Evolutionary conservation across 1,284 basidiomycete genomes (phyloP).

Genomic region (Porogramme epimiltina): DNA sequence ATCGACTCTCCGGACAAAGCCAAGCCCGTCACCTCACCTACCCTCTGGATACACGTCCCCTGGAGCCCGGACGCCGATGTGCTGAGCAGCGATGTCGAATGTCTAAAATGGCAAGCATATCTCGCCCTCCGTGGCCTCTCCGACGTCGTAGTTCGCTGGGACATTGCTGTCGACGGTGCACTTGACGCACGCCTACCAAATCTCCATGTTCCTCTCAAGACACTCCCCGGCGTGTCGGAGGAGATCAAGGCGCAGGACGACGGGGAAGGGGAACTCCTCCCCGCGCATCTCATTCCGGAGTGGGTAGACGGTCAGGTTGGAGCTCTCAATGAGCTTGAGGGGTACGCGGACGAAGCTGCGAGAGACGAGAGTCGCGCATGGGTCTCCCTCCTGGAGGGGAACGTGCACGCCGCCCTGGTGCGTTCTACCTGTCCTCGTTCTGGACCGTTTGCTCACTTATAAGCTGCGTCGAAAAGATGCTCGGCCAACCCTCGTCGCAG

Average conservation of each 20-base stretch:
- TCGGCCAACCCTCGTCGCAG: conserved; percentile 45
- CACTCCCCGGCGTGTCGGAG: conserved; percentile 15
- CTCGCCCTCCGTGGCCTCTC: conserved; percentile 66
- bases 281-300: conserved; percentile 64
- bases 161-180: conserved; percentile 66
- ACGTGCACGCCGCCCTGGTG: conserved; percentile 74
- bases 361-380: conserved; percentile 78
- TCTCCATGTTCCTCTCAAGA: conserved; percentile 46
- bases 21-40: conserved; percentile 45
- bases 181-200: conserved; percentile 68
- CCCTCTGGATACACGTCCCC: conserved; percentile 68
- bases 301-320: conserved; percentile 64
- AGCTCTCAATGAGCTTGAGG: conserved; percentile 55
- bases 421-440: conserved; percentile 25
- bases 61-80: conserved; percentile 33
- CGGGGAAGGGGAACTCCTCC: conserved; percentile 52
- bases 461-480: conserved; percentile 46
- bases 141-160: conserved; percentile 58
- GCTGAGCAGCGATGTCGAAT: conserved; percentile 76
- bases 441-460: conserved; percentile 1
- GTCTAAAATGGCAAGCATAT: conserved; percentile 85
- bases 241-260: conserved; percentile 28
- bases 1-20: conserved; percentile 53
- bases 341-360: conserved; percentile 58
- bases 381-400: conserved; percentile 73